Conservation (phyloP, 495 filamentous ascomycete genomes). For the Hypoxylon cercidicola region DNA sequence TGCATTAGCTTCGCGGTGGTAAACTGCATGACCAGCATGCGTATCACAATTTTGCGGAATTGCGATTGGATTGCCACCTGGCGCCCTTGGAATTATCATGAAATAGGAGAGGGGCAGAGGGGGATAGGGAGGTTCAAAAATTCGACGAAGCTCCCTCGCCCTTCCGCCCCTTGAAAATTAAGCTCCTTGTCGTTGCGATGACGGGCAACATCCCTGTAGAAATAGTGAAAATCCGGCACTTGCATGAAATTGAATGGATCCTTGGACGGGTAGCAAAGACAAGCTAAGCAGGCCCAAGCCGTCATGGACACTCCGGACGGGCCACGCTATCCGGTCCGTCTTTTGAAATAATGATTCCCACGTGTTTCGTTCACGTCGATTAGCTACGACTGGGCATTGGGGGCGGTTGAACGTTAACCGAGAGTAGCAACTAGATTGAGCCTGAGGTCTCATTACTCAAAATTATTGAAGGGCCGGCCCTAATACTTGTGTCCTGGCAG, state of each 20-base stretch:
- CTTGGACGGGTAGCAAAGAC: constrained; percentile 29
- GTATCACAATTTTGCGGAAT: constrained; percentile 18
- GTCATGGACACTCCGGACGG: constrained; percentile 28
- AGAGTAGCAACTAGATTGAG: constrained; percentile 1
- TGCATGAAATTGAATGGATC: constrained; percentile 41
- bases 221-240: constrained; percentile 32
- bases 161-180: background rate
- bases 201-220: constrained; percentile 27
- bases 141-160: constrained; percentile 7
- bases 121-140: background rate
- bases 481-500: background rate
- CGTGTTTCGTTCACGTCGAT: constrained; percentile 7
- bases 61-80: constrained; percentile 18
- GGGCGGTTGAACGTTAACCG: background rate
- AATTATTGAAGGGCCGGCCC: background rate
- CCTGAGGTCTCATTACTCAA: background rate
- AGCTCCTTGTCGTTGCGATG: constrained; percentile 20
- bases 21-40: constrained; percentile 22
- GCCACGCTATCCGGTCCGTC: constrained; percentile 15
- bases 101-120: background rate
- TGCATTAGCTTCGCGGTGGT: constrained; percentile 12
- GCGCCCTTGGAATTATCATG: constrained; percentile 4
- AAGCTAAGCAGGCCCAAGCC: constrained; percentile 14
- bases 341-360: constrained; percentile 25
- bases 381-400: background rate